Evolutionary conservation across 345 rosid species (phyloP), one percentile per base, ranked within the genome.

Genomic region (Hibiscus syriacus): DNA sequence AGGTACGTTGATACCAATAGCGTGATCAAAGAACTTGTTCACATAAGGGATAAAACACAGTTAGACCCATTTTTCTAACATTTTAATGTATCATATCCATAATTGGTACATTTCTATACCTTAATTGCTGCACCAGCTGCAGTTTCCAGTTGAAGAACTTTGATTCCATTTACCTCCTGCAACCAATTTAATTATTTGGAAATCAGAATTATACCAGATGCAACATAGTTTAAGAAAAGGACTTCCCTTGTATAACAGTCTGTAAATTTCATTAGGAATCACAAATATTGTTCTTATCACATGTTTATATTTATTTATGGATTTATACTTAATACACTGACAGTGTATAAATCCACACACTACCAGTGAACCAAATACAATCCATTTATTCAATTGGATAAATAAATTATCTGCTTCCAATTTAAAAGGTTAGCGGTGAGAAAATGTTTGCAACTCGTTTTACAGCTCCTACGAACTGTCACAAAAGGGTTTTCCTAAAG

Each of bases 91-190:
- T 60, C 64, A 12, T 12, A 39, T 46, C 3, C 26, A 48, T 50
- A 71, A 13, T 41, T 25, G n/a, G 38, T 19, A 39, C 16, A 29
- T 45, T 49, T 29, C 26, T 72, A 22, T 83, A 90, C 99, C 97
- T 74, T 86, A 64, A 90, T 87, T 55, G 97, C 96, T 45, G 96
- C 99, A 75, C 96, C 99, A 81, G 95, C 97, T 1, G 96, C 96
- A 68, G 97, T 94, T 85, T 94, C 96, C 64, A 94, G 77, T 84
- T 94, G 97, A 85, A 94, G 95, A 79, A 94, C 93, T 84, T 91
- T 86, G 81, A 94, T 69, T 69, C 97, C 99, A 74, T 87, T 92
- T n/a, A 94, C 97, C 78, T 94, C 99, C 99, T 94, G 80, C 54
- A 82, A 26, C 56, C 0, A 53, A 43, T 52, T 23, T 50, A 16